A percentile compares a stretch with the other conserved stretches of the same genome.
Evolutionary conservation across 2,329 filamentous ascomycete species (phyloP).

Genomic region (Juglanconis oblonga): DNA sequence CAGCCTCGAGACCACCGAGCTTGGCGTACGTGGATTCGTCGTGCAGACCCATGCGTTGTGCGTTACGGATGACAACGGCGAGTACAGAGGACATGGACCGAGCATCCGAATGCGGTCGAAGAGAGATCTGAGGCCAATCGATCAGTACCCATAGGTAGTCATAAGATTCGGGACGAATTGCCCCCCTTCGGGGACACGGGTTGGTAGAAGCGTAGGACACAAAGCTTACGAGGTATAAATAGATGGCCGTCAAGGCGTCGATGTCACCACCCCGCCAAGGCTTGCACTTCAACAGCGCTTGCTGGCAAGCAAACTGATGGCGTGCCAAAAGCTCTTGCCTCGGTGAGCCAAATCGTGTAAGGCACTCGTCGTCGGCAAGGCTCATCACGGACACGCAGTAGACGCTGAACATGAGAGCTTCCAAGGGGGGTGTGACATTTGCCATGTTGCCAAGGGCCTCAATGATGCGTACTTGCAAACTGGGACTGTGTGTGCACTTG

Average conservation of each 20-base stretch:
- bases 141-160: not conserved
- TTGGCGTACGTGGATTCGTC: conserved; percentile 36
- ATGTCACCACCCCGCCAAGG: conserved; percentile 49
- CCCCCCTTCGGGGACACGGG: too few relatives aligned
- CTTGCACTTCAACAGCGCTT: conserved; percentile 49
- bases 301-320: conserved; percentile 48
- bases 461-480: conserved; percentile 49
- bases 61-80: conserved; percentile 54
- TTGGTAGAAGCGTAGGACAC: not conserved
- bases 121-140: conserved; percentile 40
- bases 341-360: conserved; percentile 35
- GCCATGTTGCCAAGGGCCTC: conserved; percentile 42
- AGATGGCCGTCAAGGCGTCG: conserved; percentile 54
- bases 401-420: conserved; percentile 56
- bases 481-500: conserved; percentile 58
- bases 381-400: conserved; percentile 43
- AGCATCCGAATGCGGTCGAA: conserved; percentile 41
- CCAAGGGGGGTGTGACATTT: conserved; percentile 37
- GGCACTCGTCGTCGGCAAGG: conserved; percentile 41
- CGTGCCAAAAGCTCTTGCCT: conserved; percentile 38
- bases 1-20: conserved; percentile 44
- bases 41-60: conserved; percentile 54
- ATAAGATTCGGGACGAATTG: too few relatives aligned
- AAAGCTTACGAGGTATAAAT: conserved; percentile 51
- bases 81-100: conserved; percentile 51